phyloP scores from a whole-genome alignment of 179 eudicot genomes.

The Heliamphora pulchella region DNA sequence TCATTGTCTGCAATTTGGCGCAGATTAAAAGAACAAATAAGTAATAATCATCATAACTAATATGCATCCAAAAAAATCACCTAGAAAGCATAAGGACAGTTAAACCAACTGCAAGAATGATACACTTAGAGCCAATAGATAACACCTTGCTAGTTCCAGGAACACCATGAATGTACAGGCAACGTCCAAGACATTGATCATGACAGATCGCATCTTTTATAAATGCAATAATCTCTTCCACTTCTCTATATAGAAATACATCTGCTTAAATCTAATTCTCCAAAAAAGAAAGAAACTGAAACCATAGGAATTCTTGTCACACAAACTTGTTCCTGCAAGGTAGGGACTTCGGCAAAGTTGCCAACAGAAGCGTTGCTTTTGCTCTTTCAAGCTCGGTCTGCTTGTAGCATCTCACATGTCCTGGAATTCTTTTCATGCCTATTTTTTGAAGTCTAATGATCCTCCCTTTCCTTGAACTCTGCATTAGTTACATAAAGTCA shows the following conservation, averaged over 20 bases:
- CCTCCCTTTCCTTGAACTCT: conserved; percentile 79
- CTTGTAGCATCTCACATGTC: conserved; percentile 78
- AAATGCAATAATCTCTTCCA: conserved; percentile 78
- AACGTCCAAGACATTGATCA: conserved; percentile 93
- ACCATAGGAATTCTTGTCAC: neutral
- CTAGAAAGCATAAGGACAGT: neutral
- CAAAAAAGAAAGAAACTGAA: neutral
- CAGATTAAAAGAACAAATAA: conserved; percentile 8
- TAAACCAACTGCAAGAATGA: neutral
- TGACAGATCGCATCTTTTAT: conserved; percentile 86
- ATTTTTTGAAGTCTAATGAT: conserved; percentile 83
- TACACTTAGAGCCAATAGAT: neutral
- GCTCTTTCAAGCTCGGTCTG: conserved; percentile 94
- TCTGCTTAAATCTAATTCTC: neutral
- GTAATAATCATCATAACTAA: neutral
- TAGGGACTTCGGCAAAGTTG: conserved; percentile 86
- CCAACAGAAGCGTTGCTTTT: conserved; percentile 71
- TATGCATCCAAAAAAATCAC: neutral
- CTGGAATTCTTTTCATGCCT: conserved; percentile 81
- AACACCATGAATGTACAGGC: conserved; percentile 97
- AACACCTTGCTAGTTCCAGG: conserved; percentile 98
- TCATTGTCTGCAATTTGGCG: conserved; percentile 83
- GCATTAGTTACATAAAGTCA: conserved; percentile 3
- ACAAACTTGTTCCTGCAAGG: conserved; percentile 92
- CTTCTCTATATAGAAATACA: conserved; percentile 52